Conservation (phyloP, 2,329 filamentous ascomycete species). For the Fusarium zealandicum region DNA sequence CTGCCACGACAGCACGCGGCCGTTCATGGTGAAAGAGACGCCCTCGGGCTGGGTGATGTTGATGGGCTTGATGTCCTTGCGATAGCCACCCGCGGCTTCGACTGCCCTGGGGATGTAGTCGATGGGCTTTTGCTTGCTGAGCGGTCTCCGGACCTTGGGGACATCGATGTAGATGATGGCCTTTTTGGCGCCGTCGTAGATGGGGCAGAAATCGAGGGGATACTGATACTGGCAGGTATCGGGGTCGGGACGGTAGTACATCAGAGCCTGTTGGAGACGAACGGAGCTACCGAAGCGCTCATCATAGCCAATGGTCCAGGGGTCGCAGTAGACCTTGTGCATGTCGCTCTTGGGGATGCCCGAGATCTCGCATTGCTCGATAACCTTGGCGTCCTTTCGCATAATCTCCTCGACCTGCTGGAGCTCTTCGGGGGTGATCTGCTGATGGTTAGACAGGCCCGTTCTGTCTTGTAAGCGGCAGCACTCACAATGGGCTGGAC, state of each 20-base stretch:
- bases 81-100: constrained; percentile 76
- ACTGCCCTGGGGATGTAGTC: constrained; percentile 82
- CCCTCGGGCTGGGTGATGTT: constrained; percentile 89
- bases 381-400: constrained; percentile 82
- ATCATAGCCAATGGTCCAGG: constrained; percentile 95
- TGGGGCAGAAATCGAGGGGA: constrained; percentile 92
- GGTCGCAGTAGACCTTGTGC: constrained; percentile 96
- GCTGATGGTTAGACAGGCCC: constrained; percentile 10
- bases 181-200: constrained; percentile 82
- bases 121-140: constrained; percentile 74
- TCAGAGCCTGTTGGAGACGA: constrained; percentile 88
- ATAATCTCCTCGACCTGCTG: constrained; percentile 78
- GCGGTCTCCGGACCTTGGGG: constrained; percentile 75
- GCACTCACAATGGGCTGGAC: constrained; percentile 77
- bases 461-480: background rate
- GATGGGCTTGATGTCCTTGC: constrained; percentile 82
- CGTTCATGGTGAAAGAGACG: constrained; percentile 79
- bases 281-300: constrained; percentile 82
- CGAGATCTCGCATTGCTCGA: constrained; percentile 85
- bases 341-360: constrained; percentile 85
- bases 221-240: constrained; percentile 92
- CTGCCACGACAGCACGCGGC: constrained; percentile 82
- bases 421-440: constrained; percentile 92
- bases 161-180: constrained; percentile 85
- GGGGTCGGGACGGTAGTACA: constrained; percentile 89